Evolutionary conservation across 1,284 basidiomycete species (phyloP), one percentile per base, ranked within the genome.

Genomic region (Malassezia globosa): DNA sequence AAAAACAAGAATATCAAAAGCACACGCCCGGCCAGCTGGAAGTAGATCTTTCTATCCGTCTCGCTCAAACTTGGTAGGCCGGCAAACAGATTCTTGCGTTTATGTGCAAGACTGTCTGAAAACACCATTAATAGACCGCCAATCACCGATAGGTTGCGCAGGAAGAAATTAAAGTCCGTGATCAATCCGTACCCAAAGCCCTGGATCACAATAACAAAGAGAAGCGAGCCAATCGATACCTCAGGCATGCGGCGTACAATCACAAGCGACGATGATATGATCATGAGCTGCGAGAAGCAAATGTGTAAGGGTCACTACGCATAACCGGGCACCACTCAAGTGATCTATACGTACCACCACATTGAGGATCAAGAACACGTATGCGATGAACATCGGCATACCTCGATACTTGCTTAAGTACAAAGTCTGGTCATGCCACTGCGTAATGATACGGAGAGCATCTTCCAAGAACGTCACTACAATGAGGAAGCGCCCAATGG

Each of bases 1-100:
- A 99, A 78, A 80, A 99, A 99, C 40, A 99, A 81, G 82, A 99
- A 96, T 73, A 99, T 95, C 65, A 99, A 82, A 56, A 99, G 81
- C 51, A 97, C 82, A 53, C 94, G 88, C 45, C 92, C 94, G 0
- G 90, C 87, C 42, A 99, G 83, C 69, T 97, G 83, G 81, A 94
- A 90, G 56, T 99, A 99, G 84, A 96, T 95, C 75, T 86, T 87
- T 75, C 88, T 81, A 75, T 99, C 94, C 4, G 82, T 94, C 75
- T 99, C 94, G 71, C 82, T 87, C 7, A 73, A 78, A 35, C 79
- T 80, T 1, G 90, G 90, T 10, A 97, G 76, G 39, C 90, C 92
- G 4, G 92, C 92, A 69, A 96, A 96, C 42, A 85, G 76, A 52
- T 63, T 69, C 65, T 83, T 82, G 21, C 40, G 38, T 76, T 84